Conservation (phyloP, 2,329 filamentous ascomycete genomes). For the Colletotrichum higginsianum region DNA sequence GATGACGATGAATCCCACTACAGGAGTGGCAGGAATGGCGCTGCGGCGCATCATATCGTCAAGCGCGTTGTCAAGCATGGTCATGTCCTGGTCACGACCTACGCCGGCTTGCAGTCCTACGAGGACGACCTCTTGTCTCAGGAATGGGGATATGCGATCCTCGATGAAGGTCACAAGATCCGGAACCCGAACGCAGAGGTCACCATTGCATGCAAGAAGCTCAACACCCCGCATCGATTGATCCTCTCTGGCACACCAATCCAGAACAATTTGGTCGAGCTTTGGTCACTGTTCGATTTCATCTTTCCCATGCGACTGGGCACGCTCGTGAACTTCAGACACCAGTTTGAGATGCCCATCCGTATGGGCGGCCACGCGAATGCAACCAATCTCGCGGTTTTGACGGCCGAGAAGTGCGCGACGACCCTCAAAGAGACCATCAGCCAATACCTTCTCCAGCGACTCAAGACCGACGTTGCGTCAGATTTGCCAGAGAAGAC, state of each 20-base stretch:
- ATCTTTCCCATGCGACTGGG: conserved; percentile 96
- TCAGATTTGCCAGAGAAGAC: conserved; percentile 95
- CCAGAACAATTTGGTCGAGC: conserved; percentile 94
- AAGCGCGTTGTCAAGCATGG: conserved; percentile 86
- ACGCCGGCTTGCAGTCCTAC: conserved; percentile 95
- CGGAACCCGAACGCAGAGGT: conserved; percentile 96
- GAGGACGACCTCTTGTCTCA: conserved; percentile 84
- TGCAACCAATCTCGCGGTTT: conserved; percentile 92
- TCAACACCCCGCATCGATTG: conserved; percentile 89
- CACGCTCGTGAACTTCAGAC: conserved; percentile 90
- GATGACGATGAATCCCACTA: conserved; percentile 60
- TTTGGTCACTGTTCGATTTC: conserved; percentile 99
- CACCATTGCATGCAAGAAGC: conserved; percentile 94
- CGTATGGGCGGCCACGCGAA: conserved; percentile 94
- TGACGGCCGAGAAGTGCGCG: conserved; percentile 94
- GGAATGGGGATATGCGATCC: conserved; percentile 92
- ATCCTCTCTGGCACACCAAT: conserved; percentile 97
- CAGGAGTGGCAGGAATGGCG: conserved; percentile 59
- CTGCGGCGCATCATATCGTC: conserved; percentile 84
- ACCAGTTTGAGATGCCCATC: conserved; percentile 95
- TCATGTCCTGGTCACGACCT: conserved; percentile 95
- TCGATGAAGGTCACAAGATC: conserved; percentile 99
- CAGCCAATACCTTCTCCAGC: conserved; percentile 91
- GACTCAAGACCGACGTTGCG: conserved; percentile 94
- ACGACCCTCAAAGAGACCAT: conserved; percentile 95